phyloP scores from a whole-genome alignment of 805 yeast genomes.

The Zygosaccharomyces bisporus region DNA sequence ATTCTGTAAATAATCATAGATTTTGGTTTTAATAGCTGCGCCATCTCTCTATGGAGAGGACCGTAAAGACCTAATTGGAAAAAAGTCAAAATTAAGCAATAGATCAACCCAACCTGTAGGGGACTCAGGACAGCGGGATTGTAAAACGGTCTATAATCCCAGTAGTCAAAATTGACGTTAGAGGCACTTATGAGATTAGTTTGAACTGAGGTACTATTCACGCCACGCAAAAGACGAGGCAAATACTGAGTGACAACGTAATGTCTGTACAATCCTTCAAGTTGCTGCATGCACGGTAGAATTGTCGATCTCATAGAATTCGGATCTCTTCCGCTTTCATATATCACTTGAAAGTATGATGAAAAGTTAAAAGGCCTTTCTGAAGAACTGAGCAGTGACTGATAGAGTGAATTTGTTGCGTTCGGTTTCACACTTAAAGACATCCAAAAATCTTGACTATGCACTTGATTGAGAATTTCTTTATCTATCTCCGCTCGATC shows the following conservation, averaged over 20 bases:
- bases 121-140: slow-evolving; percentile 59
- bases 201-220: too few relatives aligned
- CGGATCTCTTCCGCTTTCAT: slow-evolving; percentile 65
- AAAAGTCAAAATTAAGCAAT: slow-evolving; percentile 65
- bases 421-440: slow-evolving; percentile 50
- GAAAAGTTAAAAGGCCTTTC: slow-evolving; percentile 23
- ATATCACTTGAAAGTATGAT: slow-evolving; percentile 39
- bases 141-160: slow-evolving; percentile 48
- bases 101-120: slow-evolving; percentile 70
- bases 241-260: slow-evolving; percentile 21
- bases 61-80: slow-evolving; percentile 62
- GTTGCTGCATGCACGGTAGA: slow-evolving; percentile 38
- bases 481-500: slow-evolving; percentile 29
- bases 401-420: slow-evolving; percentile 38
- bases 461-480: slow-evolving; percentile 44
- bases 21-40: slow-evolving; percentile 41
- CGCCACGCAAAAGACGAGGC: slow-evolving; percentile 34
- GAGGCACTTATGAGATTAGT: slow-evolving; percentile 20
- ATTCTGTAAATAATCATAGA: slow-evolving; percentile 54
- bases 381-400: slow-evolving; percentile 25
- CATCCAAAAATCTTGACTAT: slow-evolving; percentile 61
- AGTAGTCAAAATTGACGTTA: slow-evolving; percentile 35
- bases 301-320: slow-evolving; percentile 45
- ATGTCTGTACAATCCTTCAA: slow-evolving; percentile 36
- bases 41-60: slow-evolving; percentile 49